phyloP scores from a whole-genome alignment of 805 yeast genomes.

The Ogataea pignaliae region DNA sequence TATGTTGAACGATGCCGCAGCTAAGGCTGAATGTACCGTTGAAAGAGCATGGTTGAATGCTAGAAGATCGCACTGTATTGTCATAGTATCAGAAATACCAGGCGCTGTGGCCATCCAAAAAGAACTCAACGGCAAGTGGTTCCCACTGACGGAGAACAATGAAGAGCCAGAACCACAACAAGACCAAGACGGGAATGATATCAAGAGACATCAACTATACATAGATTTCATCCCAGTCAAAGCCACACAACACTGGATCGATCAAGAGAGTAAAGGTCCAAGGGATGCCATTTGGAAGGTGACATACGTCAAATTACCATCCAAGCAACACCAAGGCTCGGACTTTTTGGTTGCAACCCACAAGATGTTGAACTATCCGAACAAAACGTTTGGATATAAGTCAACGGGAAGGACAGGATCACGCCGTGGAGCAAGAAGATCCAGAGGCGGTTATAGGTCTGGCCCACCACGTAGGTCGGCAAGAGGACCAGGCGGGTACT shows the following conservation, averaged over 20 bases:
- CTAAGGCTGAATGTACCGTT: slow-evolving; percentile 22
- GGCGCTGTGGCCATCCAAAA: slow-evolving; percentile 36
- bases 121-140: slow-evolving; percentile 31
- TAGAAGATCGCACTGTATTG: slow-evolving; percentile 38
- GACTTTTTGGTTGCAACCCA: slow-evolving; percentile 28
- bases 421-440: slow-evolving; percentile 11
- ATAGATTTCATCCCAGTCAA: slow-evolving; percentile 43
- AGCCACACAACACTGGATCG: slow-evolving; percentile 42
- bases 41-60: slow-evolving; percentile 44
- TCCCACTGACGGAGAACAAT: slow-evolving; percentile 23
- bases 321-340: slow-evolving; percentile 25
- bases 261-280: slow-evolving; percentile 42
- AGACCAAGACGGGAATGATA: slow-evolving; percentile 16
- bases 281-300: slow-evolving; percentile 42
- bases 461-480: slow-evolving; percentile 4
- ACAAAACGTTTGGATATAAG: slow-evolving; percentile 31
- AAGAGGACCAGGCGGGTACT: slow-evolving; percentile 1
- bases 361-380: slow-evolving; percentile 31
- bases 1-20: slow-evolving; percentile 30
- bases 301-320: slow-evolving; percentile 32
- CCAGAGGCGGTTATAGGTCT: slow-evolving; percentile 12
- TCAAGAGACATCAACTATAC: slow-evolving; percentile 27
- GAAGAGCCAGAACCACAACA: slow-evolving; percentile 19
- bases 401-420: slow-evolving; percentile 11
- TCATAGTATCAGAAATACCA: slow-evolving; percentile 35